These are phyloP conservation scores for Coniosporium tulheliwenetii DNA, from an alignment of 2,329 filamentous ascomycete genomes.

Conservation along the genomic window DNA sequence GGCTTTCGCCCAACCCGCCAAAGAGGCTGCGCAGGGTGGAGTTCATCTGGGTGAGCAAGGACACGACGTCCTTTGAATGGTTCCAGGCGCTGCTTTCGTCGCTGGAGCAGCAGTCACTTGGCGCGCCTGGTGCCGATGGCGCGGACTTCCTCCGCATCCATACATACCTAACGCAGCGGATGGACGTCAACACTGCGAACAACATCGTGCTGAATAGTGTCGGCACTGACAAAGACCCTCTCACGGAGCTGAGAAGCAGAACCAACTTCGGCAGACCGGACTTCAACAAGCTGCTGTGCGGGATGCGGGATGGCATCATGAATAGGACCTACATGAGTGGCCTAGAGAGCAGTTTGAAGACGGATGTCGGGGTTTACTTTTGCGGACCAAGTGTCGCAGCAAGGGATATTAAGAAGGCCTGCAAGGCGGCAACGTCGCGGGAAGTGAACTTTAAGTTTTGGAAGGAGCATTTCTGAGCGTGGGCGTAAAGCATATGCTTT, in stretches of 20 bases:
- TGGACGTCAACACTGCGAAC: slow-evolving; percentile 82
- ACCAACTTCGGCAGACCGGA: slow-evolving; percentile 95
- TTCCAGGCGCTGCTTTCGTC: slow-evolving; percentile 89
- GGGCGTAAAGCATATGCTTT: not conserved
- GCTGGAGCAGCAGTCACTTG: slow-evolving; percentile 70
- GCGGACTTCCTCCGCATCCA: slow-evolving; percentile 90
- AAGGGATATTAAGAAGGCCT: slow-evolving; percentile 70
- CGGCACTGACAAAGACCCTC: slow-evolving; percentile 70
- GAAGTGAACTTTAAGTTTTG: slow-evolving; percentile 94
- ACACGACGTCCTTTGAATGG: slow-evolving; percentile 94
- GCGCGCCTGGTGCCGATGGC: slow-evolving; percentile 45
- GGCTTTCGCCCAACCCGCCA: slow-evolving; percentile 77
- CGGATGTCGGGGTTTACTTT: slow-evolving; percentile 93
- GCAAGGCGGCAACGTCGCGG: slow-evolving; percentile 52
- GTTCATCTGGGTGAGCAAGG: slow-evolving; percentile 98
- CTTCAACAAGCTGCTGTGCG: slow-evolving; percentile 63
- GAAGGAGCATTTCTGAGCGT: slow-evolving; percentile 66
- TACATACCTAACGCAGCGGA: slow-evolving; percentile 87
- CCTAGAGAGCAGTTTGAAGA: slow-evolving; percentile 58
- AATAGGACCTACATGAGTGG: slow-evolving; percentile 75
- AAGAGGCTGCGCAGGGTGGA: slow-evolving; percentile 83
- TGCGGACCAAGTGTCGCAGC: slow-evolving; percentile 76
- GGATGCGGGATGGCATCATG: slow-evolving; percentile 77
- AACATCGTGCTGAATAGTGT: slow-evolving; percentile 97
- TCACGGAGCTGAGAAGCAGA: slow-evolving; percentile 77